A percentile compares a stretch with the other conserved stretches of the same genome.
Evolutionary conservation across 2,329 filamentous ascomycete genomes (phyloP).

Genomic region (Aphanocladium album): DNA sequence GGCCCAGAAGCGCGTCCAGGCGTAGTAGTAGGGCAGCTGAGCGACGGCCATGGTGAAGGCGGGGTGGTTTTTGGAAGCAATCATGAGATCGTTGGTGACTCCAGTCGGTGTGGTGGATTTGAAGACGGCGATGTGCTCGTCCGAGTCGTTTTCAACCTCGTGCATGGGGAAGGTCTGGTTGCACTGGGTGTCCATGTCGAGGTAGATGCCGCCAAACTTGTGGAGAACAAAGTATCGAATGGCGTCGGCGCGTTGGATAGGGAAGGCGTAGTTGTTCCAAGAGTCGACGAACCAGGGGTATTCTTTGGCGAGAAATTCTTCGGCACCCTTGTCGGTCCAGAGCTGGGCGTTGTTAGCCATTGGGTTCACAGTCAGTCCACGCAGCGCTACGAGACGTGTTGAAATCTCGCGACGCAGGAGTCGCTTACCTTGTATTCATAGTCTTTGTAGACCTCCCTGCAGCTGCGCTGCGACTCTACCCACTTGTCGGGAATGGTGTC

Average conservation of each 20-base stretch:
- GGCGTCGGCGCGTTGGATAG: constrained; percentile 67
- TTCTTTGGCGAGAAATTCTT: constrained; percentile 62
- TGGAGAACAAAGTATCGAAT: constrained; percentile 71
- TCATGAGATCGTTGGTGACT: constrained; percentile 79
- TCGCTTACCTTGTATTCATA: constrained; percentile 68
- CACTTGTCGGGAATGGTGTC: constrained; percentile 63
- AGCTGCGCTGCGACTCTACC: constrained; percentile 60
- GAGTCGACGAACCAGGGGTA: constrained; percentile 70
- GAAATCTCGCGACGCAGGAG: no score
- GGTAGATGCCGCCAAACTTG: constrained; percentile 68
- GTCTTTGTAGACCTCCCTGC: constrained; percentile 61
- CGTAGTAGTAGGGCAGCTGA: constrained; percentile 56
- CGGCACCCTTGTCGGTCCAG: constrained; percentile 65
- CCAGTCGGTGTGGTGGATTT: constrained; percentile 63
- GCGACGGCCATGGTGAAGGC: constrained; percentile 69
- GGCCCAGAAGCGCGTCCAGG: constrained; percentile 55
- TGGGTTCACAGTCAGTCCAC: no score
- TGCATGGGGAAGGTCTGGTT: constrained; percentile 24
- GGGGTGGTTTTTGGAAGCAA: constrained; percentile 64
- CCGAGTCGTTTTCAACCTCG: constrained; percentile 21
- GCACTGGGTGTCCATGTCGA: constrained; percentile 46
- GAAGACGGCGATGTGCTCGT: constrained; percentile 24
- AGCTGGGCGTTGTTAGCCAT: constrained; percentile 40
- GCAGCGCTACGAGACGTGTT: no score
- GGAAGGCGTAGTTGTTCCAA: constrained; percentile 63